Evolutionary conservation across 1,284 basidiomycete species (phyloP).

Genomic region (Trametes polyzona): DNA sequence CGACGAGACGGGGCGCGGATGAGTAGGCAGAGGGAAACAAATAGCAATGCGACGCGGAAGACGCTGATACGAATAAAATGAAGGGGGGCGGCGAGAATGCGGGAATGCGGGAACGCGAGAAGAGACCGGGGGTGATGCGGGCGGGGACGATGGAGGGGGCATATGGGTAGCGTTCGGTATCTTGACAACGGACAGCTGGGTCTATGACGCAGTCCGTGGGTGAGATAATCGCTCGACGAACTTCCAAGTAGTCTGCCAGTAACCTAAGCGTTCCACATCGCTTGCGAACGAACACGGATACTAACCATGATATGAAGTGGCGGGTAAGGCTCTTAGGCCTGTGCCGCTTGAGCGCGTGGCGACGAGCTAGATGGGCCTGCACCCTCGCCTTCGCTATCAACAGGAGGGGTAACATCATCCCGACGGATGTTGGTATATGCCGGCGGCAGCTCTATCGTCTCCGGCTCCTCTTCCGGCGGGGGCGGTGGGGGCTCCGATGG

Average conservation of each 20-base stretch:
- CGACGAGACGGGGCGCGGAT: background rate
- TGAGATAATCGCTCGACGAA: too few relatives aligned
- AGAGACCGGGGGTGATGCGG: too few relatives aligned
- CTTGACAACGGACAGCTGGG: too few relatives aligned
- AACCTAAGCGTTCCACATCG: background rate
- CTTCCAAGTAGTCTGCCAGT: background rate
- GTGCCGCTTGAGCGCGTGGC: background rate
- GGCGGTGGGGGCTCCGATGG: conserved; percentile 38
- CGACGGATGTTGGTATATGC: conserved; percentile 59
- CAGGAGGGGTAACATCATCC: background rate
- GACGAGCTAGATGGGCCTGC: background rate
- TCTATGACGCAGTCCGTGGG: too few relatives aligned
- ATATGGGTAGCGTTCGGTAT: too few relatives aligned
- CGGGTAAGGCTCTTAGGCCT: background rate
- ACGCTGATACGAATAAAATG: background rate
- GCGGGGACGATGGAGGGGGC: too few relatives aligned
- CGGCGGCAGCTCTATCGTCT: conserved; percentile 80
- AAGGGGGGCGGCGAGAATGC: background rate
- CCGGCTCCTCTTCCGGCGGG: conserved; percentile 46
- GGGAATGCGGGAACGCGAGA: too few relatives aligned
- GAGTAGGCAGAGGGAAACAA: background rate
- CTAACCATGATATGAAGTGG: too few relatives aligned
- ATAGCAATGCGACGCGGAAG: background rate
- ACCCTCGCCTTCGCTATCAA: background rate
- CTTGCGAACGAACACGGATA: background rate